phyloP scores from a whole-genome alignment of 225 moss, liverwort and hornwort genomes.

The Climacium dendroides region DNA sequence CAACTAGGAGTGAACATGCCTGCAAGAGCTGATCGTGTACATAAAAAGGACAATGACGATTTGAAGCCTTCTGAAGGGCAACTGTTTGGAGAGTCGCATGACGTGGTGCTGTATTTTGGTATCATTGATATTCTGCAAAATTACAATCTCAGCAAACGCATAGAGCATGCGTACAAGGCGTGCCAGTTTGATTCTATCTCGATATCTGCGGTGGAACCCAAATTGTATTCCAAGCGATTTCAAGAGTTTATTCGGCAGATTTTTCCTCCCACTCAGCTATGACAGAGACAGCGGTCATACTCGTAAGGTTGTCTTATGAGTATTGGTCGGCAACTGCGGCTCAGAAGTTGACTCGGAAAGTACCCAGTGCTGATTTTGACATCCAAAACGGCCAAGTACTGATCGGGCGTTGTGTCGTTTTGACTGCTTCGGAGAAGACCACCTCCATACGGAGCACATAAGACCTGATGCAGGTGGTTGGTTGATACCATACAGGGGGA shows the following conservation, averaged over 20 bases:
- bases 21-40: slow-evolving; percentile 84
- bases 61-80: slow-evolving; percentile 63
- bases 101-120: slow-evolving; percentile 99
- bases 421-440: not conserved
- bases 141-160: slow-evolving; percentile 85
- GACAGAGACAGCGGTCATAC: not conserved
- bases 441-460: not conserved
- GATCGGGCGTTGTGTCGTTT: slow-evolving; percentile 1
- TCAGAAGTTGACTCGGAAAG: not conserved
- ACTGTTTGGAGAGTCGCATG: slow-evolving; percentile 91
- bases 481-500: not conserved
- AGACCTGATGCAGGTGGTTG: not conserved
- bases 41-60: slow-evolving; percentile 34
- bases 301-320: not conserved
- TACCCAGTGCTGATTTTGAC: not conserved
- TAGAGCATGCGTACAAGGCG: slow-evolving; percentile 98
- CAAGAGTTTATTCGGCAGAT: slow-evolving; percentile 89
- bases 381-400: slow-evolving; percentile 6
- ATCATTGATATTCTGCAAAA: slow-evolving; percentile 99
- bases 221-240: slow-evolving; percentile 90
- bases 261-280: slow-evolving; percentile 73
- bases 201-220: slow-evolving; percentile 98
- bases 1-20: slow-evolving; percentile 99
- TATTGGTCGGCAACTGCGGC: not conserved
- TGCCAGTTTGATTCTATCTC: slow-evolving; percentile 86